phyloP scores from a whole-genome alignment of 768 basidiomycete species.

The Mrakia gelida region DNA sequence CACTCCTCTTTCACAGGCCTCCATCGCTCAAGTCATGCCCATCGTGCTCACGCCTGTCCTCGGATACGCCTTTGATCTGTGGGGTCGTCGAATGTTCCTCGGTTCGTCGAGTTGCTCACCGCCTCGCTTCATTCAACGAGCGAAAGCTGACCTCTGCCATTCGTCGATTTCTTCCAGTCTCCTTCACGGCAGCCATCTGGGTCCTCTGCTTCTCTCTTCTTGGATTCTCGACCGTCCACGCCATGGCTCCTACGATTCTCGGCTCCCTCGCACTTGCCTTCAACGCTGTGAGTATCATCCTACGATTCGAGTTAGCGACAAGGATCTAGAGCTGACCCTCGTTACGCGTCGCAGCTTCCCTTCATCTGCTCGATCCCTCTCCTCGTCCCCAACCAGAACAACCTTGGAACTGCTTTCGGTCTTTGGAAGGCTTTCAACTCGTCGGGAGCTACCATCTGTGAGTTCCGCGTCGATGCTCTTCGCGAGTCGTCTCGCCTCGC shows the following conservation, averaged over 20 bases:
- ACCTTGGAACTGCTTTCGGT: conserved; percentile 19
- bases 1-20: background rate
- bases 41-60: conserved; percentile 42
- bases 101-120: background rate
- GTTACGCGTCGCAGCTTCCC: conserved; percentile 26
- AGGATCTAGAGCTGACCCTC: background rate
- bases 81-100: conserved; percentile 36
- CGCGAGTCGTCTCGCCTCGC: background rate
- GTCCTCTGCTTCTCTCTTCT: conserved; percentile 41
- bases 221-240: background rate
- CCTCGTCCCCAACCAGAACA: conserved; percentile 15
- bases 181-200: conserved; percentile 38
- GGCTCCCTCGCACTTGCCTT: conserved; percentile 38
- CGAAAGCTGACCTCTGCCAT: too few relatives aligned
- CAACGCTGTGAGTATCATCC: conserved; percentile 33
- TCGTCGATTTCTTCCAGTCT: conserved; percentile 29
- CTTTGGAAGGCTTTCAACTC: conserved; percentile 22
- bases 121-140: background rate
- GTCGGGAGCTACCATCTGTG: background rate
- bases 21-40: conserved; percentile 39
- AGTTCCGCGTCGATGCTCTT: background rate
- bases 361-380: conserved; percentile 41
- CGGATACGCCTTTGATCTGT: conserved; percentile 40
- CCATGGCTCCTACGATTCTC: conserved; percentile 35
- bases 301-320: background rate